Evolutionary conservation across 208 protist genomes (phyloP).

Genomic region (Trypanosoma platydactyli): DNA sequence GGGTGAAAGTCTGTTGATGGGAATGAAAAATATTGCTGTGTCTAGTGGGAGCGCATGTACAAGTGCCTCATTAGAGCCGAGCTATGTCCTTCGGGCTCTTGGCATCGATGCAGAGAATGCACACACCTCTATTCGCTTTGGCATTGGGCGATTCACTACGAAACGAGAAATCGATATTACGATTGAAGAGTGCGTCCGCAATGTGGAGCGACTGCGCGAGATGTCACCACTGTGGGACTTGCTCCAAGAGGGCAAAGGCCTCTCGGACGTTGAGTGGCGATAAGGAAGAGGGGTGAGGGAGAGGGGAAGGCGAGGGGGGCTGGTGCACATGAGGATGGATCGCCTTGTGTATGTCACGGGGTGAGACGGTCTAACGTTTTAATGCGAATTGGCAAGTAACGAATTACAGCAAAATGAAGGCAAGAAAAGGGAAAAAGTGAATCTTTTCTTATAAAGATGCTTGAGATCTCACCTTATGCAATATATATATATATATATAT

Average conservation of each 20-base stretch:
- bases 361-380: not conserved
- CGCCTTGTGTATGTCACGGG: not conserved
- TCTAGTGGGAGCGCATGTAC: slow-evolving; percentile 98
- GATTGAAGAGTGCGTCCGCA: slow-evolving; percentile 84
- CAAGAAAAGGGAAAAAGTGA: not conserved
- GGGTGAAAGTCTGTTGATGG: slow-evolving; percentile 98
- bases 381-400: not conserved
- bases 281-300: slow-evolving; percentile 26
- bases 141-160: slow-evolving; percentile 98
- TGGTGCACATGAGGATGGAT: slow-evolving; percentile 4
- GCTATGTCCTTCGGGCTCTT: slow-evolving; percentile 98
- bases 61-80: slow-evolving; percentile 98
- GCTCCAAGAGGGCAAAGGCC: slow-evolving; percentile 96
- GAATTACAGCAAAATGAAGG: not conserved
- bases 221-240: slow-evolving; percentile 99
- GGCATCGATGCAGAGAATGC: slow-evolving; percentile 98
- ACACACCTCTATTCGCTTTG: slow-evolving; percentile 99
- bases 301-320: not conserved
- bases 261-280: slow-evolving; percentile 83
- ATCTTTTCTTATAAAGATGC: slow-evolving; percentile 3
- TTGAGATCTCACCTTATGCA: not conserved
- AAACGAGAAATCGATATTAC: slow-evolving; percentile 93
- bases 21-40: slow-evolving; percentile 96
- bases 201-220: slow-evolving; percentile 96
- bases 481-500: slow-evolving; percentile 17